Percentiles rank a stretch among this genome's conserved stretches.
Conservation (phyloP, 2,329 filamentous ascomycete species). For the Cladosporium halotolerans region DNA sequence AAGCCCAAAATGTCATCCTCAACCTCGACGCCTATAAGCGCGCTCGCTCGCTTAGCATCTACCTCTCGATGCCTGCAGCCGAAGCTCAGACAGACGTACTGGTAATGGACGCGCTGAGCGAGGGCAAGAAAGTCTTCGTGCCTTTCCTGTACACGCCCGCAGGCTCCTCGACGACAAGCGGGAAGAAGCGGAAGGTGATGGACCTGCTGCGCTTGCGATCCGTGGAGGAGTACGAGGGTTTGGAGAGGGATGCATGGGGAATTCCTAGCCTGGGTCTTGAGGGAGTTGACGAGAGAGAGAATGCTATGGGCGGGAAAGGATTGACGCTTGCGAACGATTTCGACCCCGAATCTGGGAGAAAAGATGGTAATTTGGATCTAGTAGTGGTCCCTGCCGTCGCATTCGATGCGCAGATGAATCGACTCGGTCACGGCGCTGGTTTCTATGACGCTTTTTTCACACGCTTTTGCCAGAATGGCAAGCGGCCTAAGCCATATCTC, state of each 20-base stretch:
- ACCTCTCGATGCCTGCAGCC: conserved; percentile 83
- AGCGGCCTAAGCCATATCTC: conserved; percentile 49
- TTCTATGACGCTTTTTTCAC: conserved; percentile 94
- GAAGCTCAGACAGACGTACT: conserved; percentile 82
- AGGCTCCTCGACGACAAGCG: background rate
- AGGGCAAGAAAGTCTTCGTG: conserved; percentile 82
- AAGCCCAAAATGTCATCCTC: conserved; percentile 59
- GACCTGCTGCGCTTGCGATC: conserved; percentile 82
- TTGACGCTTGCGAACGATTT: conserved; percentile 30
- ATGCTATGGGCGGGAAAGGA: conserved; percentile 64
- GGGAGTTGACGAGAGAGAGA: conserved; percentile 60
- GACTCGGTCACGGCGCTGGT: conserved; percentile 89
- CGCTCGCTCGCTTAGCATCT: conserved; percentile 73
- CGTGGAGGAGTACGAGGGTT: conserved; percentile 67
- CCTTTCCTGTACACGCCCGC: conserved; percentile 72
- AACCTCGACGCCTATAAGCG: conserved; percentile 66
- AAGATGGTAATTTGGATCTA: conserved; percentile 59
- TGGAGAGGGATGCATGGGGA: conserved; percentile 80
- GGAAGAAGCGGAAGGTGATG: conserved; percentile 63
- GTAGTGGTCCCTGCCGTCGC: conserved; percentile 90
- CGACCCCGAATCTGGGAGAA: conserved; percentile 19
- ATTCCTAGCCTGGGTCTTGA: conserved; percentile 75
- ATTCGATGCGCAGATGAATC: conserved; percentile 69
- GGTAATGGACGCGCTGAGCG: conserved; percentile 68
- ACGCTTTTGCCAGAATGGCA: conserved; percentile 51